Percentiles rank a stretch among this genome's conserved stretches.
phyloP scores from a whole-genome alignment of 176 grass and related monocot genomes.

The maize (Zea mays) region Zm-B73-REFERENCE-NAM-5.0 NC_050101.1:127921501-127922000 shows the following conservation, averaged over 20 bases:
- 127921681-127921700: not conserved
- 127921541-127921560: not conserved
- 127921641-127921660: not conserved
- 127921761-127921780: constrained; percentile 16
- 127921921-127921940: constrained; percentile 95
- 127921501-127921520: not conserved
- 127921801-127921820: not conserved
- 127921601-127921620: not conserved
- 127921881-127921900: constrained; percentile 96
- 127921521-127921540: constrained; percentile 22
- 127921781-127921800: constrained; percentile 27
- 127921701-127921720: not conserved
- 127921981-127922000: constrained; percentile 91
- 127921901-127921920: constrained; percentile 67
- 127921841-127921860: constrained; percentile 54
- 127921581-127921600: constrained; percentile 4
- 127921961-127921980: constrained; percentile 85
- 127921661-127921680: constrained; percentile 8
- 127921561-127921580: not conserved
- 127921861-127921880: constrained; percentile 99
- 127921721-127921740: not conserved
- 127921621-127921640: constrained; percentile 24
- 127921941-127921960: constrained; percentile 98
- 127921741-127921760: constrained; percentile 13
- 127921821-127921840: constrained; percentile 20